phyloP scores from a whole-genome alignment of 108 stramenopile species.

The Cyclostephanos tholiformis region DNA sequence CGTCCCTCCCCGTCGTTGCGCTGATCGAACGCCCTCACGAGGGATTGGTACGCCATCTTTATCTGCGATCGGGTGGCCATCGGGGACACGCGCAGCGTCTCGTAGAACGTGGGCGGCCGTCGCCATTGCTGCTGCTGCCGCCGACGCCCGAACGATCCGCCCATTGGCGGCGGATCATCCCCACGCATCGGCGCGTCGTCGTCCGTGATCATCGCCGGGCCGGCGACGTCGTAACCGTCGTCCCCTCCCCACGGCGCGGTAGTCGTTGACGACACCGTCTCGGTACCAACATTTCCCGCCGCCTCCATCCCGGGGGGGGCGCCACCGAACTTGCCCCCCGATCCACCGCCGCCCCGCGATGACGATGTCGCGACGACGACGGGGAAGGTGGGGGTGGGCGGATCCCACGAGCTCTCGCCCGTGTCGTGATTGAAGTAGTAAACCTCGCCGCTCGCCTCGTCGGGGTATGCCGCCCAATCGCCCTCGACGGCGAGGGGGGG shows the following conservation, averaged over 20 bases:
- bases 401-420: constrained; percentile 47
- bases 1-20: constrained; percentile 13
- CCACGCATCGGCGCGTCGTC: too few relatives aligned
- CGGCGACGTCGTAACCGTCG: not conserved
- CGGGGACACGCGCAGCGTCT: constrained; percentile 33
- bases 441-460: constrained; percentile 19
- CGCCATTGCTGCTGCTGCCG: constrained; percentile 2
- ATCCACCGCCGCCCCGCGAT: not conserved
- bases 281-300: not conserved
- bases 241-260: not conserved
- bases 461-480: constrained; percentile 45
- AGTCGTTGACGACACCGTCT: not conserved
- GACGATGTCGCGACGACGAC: not conserved
- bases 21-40: not conserved
- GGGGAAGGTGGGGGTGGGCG: constrained; percentile 44
- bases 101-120: constrained; percentile 29
- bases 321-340: not conserved
- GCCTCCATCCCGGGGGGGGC: not conserved
- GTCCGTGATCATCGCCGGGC: too few relatives aligned
- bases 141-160: not conserved
- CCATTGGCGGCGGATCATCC: not conserved
- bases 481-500: constrained; percentile 37
- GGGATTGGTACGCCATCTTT: constrained; percentile 20
- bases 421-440: constrained; percentile 52
- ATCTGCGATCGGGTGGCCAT: constrained; percentile 39